Evolutionary conservation across 352 stramenopile genomes (phyloP), one percentile per base, ranked within the genome.

Genomic region (Elongisporangium anandrum): DNA sequence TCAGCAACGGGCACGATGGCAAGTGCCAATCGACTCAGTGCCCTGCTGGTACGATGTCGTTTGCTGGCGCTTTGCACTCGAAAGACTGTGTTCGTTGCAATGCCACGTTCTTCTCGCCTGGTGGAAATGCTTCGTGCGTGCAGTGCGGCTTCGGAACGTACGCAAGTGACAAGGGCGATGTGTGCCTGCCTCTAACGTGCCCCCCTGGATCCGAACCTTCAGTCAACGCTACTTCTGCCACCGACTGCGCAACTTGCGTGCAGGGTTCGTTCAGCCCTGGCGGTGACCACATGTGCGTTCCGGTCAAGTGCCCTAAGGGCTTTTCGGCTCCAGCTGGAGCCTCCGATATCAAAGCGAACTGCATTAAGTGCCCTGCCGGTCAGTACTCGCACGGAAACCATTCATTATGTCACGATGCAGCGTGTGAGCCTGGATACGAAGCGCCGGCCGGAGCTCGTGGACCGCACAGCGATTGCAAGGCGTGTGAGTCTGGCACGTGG

Each of bases 201-300:
- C 54, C 54, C 6, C 49, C 68, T 7, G 72, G 72, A 2, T 66
- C 56, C 7, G 72, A 80, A 57, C 60, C 72, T 2, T 41, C 59
- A 24, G 60, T 50, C 56, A 57, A 57, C 4, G 57, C 72, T 9
- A 39, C 63, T 15, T 21, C 52, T 9, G 63, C 51, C 6, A 52
- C 64, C 4, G 72, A 80, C 48, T 84, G 74, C 50, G 38, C 55
- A 2, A 16, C 66, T 19, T 84, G 74, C 45, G 55, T 61, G 13
- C 69, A 79, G 38, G 74, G 74, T 16, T 70, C 63, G 45, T 84
- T 70, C 61, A 75, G 64, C 34, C 54, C 69, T 4, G 74, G 68
- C 17, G 65, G 62, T 2, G 55, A 52, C 26, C 23, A 51, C 20
- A 57, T 64, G 47, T 84, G 74, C 15, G 52, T 52, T 5, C 71